A percentile compares a stretch with the other conserved stretches of the same genome.
Evolutionary conservation across 2,329 filamentous ascomycete genomes (phyloP).

Genomic region (Colletotrichum lentis): DNA sequence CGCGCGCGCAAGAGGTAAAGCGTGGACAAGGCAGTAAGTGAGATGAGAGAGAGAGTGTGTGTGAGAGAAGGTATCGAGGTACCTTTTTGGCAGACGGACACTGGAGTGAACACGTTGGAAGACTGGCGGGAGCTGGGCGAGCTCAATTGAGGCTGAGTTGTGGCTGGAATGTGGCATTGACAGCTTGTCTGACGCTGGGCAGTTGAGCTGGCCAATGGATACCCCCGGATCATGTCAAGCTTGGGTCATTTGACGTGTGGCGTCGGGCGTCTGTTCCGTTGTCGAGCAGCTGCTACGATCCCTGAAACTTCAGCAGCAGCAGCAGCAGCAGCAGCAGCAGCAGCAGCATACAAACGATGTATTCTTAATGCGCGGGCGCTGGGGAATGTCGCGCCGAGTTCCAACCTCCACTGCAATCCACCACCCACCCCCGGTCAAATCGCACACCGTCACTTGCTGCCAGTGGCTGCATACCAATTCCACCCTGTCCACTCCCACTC

Average conservation of each 20-base stretch:
- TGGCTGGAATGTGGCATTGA: slow-evolving; percentile 35
- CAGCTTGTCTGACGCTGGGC: slow-evolving; percentile 23
- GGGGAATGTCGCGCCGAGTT: slow-evolving; percentile 11
- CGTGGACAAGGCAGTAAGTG: slow-evolving; percentile 7
- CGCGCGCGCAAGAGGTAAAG: slow-evolving; percentile 3
- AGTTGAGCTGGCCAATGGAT: slow-evolving; percentile 16
- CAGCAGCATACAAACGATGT: no score
- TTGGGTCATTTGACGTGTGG: slow-evolving; percentile 31
- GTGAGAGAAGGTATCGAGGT: slow-evolving; percentile 19
- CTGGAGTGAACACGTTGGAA: slow-evolving; percentile 38
- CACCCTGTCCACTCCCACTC: slow-evolving; percentile 10
- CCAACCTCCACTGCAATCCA: slow-evolving; percentile 10
- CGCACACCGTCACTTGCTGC: slow-evolving; percentile 36
- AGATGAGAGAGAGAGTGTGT: neutral
- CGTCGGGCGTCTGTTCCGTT: slow-evolving; percentile 23
- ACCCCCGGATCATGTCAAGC: neutral
- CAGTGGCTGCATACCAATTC: slow-evolving; percentile 34
- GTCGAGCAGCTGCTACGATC: slow-evolving; percentile 32
- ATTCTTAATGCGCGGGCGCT: slow-evolving; percentile 13
- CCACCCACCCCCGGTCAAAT: slow-evolving; percentile 27
- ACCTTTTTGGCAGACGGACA: slow-evolving; percentile 8
- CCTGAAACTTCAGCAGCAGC: slow-evolving; percentile 34
- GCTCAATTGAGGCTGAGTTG: slow-evolving; percentile 34
- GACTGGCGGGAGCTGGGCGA: slow-evolving; percentile 17
- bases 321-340: no score